A percentile compares a stretch with the other conserved stretches of the same genome.
These are phyloP conservation scores for Volvox africanus DNA, from an alignment of 139 green algal species.

Conservation along the genomic window DNA sequence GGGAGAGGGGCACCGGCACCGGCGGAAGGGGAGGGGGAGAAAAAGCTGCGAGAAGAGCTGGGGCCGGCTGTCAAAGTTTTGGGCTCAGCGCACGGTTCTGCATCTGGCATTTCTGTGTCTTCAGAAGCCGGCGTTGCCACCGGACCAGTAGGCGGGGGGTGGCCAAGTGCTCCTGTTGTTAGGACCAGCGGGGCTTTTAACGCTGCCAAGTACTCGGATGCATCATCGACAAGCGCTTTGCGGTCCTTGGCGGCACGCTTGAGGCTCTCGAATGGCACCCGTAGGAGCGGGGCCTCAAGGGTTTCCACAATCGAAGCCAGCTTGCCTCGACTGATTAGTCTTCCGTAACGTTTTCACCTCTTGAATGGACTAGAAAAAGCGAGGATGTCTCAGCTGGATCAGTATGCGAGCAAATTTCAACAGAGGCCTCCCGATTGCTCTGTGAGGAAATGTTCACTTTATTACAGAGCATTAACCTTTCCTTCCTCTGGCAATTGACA, in stretches of 20 bases:
- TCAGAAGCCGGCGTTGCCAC: neutral
- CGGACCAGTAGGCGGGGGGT: neutral
- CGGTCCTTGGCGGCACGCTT: constrained; percentile 83
- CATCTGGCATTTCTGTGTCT: constrained; percentile 37
- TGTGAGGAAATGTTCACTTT: too few species aligned
- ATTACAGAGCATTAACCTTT: too few species aligned
- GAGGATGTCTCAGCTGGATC: too few species aligned
- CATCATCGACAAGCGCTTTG: constrained; percentile 80
- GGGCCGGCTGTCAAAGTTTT: too few species aligned
- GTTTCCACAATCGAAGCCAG: constrained; percentile 34
- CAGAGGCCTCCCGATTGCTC: too few species aligned
- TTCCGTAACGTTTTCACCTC: too few species aligned
- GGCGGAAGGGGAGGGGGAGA: neutral
- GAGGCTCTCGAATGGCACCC: constrained; percentile 86
- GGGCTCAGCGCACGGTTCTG: neutral
- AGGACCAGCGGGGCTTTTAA: constrained; percentile 30
- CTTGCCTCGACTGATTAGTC: neutral
- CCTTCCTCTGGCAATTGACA: too few species aligned
- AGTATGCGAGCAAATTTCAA: too few species aligned
- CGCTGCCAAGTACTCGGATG: constrained; percentile 39
- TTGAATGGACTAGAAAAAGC: too few species aligned
- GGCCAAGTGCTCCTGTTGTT: neutral
- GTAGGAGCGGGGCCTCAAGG: constrained; percentile 42
- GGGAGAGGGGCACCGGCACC: neutral
- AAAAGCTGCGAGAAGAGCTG: neutral